These are phyloP conservation scores for Hyaloscypha finlandica DNA, from an alignment of 495 filamentous ascomycete genomes.

Conservation along the genomic window DNA sequence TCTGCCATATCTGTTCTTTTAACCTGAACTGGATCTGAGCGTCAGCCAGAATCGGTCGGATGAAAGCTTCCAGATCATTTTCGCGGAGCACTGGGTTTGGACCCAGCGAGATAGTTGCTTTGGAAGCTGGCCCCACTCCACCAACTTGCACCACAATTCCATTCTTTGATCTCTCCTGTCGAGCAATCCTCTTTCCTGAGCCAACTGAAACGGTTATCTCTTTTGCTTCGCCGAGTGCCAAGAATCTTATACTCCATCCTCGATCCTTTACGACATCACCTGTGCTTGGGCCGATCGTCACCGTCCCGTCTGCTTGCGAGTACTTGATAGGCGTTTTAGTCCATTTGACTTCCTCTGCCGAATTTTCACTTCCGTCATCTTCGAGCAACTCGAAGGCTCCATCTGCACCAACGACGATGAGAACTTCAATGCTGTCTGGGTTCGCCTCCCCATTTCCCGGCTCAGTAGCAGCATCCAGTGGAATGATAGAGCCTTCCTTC, in stretches of 20 bases:
- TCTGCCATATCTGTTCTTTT: conserved; percentile 44
- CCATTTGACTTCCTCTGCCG: conserved; percentile 7
- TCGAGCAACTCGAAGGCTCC: conserved; percentile 46
- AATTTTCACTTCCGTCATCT: conserved; percentile 30
- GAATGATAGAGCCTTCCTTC: conserved; percentile 55
- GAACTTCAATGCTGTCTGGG: conserved; percentile 44
- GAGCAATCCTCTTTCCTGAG: neutral
- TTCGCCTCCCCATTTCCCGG: conserved; percentile 45
- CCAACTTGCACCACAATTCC: conserved; percentile 18
- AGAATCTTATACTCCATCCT: conserved; percentile 14
- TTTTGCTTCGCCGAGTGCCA: conserved; percentile 3
- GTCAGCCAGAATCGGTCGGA: conserved; percentile 41
- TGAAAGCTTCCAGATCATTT: conserved; percentile 31
- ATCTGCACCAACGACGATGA: conserved; percentile 55
- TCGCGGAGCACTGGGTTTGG: conserved; percentile 38
- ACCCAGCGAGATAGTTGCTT: conserved; percentile 36
- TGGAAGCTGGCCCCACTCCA: neutral
- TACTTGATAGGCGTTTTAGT: conserved; percentile 24
- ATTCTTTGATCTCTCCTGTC: neutral
- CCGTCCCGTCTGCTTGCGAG: conserved; percentile 28
- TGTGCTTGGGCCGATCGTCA: conserved; percentile 29
- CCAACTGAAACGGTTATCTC: conserved; percentile 19
- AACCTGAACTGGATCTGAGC: conserved; percentile 44
- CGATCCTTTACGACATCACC: conserved; percentile 1
- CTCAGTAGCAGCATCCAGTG: conserved; percentile 41